Percentiles rank a stretch among this genome's conserved stretches.
phyloP scores from a whole-genome alignment of 176 grass and related monocot species.

The Triticum timopheevii region DNA sequence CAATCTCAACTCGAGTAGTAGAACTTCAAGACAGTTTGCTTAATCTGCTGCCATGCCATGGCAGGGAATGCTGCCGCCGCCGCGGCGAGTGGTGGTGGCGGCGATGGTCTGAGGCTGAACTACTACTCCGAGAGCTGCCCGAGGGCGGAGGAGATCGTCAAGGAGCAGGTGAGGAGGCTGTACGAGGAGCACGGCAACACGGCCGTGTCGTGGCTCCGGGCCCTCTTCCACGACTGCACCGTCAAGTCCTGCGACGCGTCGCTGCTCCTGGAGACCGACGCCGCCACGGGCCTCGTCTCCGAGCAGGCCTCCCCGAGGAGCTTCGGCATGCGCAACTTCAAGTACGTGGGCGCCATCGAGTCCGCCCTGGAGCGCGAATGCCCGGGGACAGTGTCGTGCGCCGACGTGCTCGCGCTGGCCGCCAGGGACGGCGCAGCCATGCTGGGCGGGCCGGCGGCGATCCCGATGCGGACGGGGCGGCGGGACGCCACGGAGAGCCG shows the following conservation, averaged over 20 bases:
- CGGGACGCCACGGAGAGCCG: constrained; percentile 33
- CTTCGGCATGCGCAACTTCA: constrained; percentile 61
- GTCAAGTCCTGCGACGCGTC: constrained; percentile 48
- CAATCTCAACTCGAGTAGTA: neutral
- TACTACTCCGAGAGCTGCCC: constrained; percentile 38
- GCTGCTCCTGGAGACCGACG: constrained; percentile 33
- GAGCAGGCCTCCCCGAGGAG: constrained; percentile 42
- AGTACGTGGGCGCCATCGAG: constrained; percentile 46
- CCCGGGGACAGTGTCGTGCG: constrained; percentile 65
- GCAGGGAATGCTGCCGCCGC: neutral
- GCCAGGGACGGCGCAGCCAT: constrained; percentile 47
- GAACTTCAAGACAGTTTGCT: neutral
- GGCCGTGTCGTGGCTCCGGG: constrained; percentile 44
- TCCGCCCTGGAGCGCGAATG: constrained; percentile 38
- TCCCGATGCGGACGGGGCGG: constrained; percentile 40
- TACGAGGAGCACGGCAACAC: constrained; percentile 56
- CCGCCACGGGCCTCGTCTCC: neutral
- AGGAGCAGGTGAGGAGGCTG: constrained; percentile 31
- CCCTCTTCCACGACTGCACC: constrained; percentile 52
- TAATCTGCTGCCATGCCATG: too few species aligned
- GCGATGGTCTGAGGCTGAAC: neutral
- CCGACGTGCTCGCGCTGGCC: constrained; percentile 71
- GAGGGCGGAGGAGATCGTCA: constrained; percentile 32
- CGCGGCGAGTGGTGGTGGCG: neutral
- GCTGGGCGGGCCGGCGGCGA: constrained; percentile 32